Evolutionary conservation across 768 basidiomycete genomes (phyloP).

Genomic region (Rhodocollybia butyracea): DNA sequence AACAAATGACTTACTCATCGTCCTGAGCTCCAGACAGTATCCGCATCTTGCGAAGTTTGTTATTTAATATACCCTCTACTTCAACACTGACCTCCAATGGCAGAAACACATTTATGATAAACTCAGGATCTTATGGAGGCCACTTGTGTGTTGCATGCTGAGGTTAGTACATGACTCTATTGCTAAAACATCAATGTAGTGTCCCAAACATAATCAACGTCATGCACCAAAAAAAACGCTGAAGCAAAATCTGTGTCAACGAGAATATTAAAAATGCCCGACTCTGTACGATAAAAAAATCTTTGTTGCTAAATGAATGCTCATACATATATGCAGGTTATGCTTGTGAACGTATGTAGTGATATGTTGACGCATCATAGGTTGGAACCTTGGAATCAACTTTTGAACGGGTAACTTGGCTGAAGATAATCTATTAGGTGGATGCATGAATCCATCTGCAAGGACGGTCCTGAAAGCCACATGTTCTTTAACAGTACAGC

Average conservation of each 20-base stretch:
- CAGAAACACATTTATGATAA: neutral
- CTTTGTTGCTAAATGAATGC: neutral
- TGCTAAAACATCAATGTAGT: too few species aligned
- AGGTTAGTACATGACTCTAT: neutral
- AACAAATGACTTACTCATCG: too few species aligned
- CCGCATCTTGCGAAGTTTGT: neutral
- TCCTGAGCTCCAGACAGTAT: neutral
- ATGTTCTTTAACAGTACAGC: neutral
- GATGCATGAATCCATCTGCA: neutral
- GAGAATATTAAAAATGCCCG: neutral
- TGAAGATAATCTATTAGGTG: neutral
- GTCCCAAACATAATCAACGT: neutral
- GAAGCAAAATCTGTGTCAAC: neutral
- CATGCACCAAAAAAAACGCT: neutral
- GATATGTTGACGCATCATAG: neutral
- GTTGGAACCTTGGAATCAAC: neutral
- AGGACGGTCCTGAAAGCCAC: neutral
- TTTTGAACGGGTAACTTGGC: neutral
- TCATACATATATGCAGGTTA: neutral
- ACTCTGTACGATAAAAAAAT: neutral
- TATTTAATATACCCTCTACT: too few species aligned
- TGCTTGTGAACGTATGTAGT: neutral
- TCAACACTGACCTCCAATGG: too few species aligned
- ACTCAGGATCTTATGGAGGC: neutral
- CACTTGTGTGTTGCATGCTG: neutral